phyloP scores from a whole-genome alignment of 2,329 filamentous ascomycete species.

The Periconia sp. region DNA sequence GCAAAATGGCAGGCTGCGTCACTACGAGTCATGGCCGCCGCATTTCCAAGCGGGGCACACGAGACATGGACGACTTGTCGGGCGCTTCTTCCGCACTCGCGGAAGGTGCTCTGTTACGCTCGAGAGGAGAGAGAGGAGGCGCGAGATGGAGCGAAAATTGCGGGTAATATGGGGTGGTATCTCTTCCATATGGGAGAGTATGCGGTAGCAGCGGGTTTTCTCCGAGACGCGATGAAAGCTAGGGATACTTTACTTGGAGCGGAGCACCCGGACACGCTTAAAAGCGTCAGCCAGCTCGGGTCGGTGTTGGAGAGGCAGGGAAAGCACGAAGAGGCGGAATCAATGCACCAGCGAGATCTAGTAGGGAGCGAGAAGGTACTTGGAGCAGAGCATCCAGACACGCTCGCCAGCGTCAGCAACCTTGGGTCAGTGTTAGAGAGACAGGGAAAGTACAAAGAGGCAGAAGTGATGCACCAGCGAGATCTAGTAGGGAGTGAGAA shows the following conservation, averaged over 20 bases:
- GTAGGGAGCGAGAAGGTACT: neutral
- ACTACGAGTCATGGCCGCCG: constrained; percentile 2
- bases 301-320: neutral
- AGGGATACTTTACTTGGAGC: constrained; percentile 3
- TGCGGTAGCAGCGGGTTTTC: constrained; percentile 6
- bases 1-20: constrained; percentile 7
- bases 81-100: constrained; percentile 11
- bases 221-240: constrained; percentile 3
- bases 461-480: constrained; percentile 1
- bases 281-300: too few relatives aligned
- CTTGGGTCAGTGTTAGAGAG: neutral
- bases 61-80: constrained; percentile 10
- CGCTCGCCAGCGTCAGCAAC: neutral
- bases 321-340: constrained; percentile 1
- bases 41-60: constrained; percentile 13
- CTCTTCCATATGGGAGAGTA: constrained; percentile 7
- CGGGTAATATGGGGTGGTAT: constrained; percentile 8
- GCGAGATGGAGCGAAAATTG: constrained; percentile 5
- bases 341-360: neutral
- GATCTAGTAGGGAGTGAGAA: neutral
- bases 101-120: constrained; percentile 3
- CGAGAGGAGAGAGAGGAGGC: constrained; percentile 4
- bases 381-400: neutral
- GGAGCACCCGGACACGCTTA: constrained; percentile 10
- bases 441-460: constrained; percentile 4